Conservation (phyloP, 371 early-diverging fungal species). For the Mortierella sp. region DNA sequence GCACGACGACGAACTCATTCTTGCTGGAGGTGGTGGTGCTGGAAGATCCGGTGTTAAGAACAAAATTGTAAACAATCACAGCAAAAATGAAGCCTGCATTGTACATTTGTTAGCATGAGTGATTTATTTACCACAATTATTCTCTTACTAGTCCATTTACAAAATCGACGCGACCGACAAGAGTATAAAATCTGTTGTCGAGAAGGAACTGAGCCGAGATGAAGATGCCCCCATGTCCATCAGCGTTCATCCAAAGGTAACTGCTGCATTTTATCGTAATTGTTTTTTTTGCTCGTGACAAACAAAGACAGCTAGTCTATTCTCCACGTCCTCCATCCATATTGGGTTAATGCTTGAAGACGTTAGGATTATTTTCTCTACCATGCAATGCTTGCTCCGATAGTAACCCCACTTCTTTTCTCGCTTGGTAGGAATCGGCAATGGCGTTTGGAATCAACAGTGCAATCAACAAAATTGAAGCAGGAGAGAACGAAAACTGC, state of each 20-base stretch:
- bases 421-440: conserved; percentile 54
- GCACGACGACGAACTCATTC: conserved; percentile 65
- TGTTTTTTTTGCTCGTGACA: neutral
- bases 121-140: neutral
- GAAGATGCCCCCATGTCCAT: conserved; percentile 85
- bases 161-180: conserved; percentile 63
- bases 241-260: conserved; percentile 72
- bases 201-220: conserved; percentile 65
- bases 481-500: conserved; percentile 73
- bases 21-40: conserved; percentile 82
- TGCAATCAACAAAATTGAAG: conserved; percentile 60
- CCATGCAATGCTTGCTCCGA: neutral
- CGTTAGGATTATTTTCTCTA: neutral
- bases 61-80: conserved; percentile 63
- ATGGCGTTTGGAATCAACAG: conserved; percentile 74
- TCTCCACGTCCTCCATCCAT: too few species aligned
- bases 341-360: too few species aligned
- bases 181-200: conserved; percentile 63
- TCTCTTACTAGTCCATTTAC: conserved; percentile 61
- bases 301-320: too few species aligned
- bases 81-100: neutral
- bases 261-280: neutral
- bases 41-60: conserved; percentile 79
- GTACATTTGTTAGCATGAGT: neutral
- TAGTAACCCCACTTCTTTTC: neutral